Base-by-base conservation (phyloP, 441 rosid species). In the Adansonia grandidieri region DNA sequence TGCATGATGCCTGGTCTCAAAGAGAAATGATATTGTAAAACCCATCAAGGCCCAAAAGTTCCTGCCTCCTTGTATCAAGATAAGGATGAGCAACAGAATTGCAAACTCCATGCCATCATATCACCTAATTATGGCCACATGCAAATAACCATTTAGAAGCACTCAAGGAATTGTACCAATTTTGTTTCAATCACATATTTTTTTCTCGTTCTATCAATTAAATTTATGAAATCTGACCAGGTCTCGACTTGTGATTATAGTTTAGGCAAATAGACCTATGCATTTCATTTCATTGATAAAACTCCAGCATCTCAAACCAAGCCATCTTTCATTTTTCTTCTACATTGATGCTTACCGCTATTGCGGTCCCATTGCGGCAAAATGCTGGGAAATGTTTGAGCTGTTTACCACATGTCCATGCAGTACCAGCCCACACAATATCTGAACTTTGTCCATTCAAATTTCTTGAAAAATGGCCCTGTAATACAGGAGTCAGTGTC, bases 341-440 rank as follows among this genome's bases (percentile, higher is more conserved):
- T n/a, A n/a, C n/a, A n/a, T n/a, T n/a, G n/a, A n/a, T n/a, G n/a
- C 97, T 89, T 82, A 96, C 99, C 79, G 84, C 87, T 82, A 96
- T 94, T 20, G 85, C 85, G 73, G 93, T 94, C 79, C 97, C 97
- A 69, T 90, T 94, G 80, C 99, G 85, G 83, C 88, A 79, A 86
- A 96, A 96, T 17, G 96, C 89, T 17, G 90, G 95, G 87, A 89
- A 94, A 86, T 96, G 99, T 86, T 87, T 93, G 82, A 96, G 95
- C 81, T 91, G 97, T 88, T 96, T 96, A 24, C 91, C 96, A 86
- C 97, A 94, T 64, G 86, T 87, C 98, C 98, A 92, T 58, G 93
- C 85, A 81, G 78, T 64, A 50, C 99, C 98, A 56, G 91, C 91
- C 99, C 99, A 94, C 68, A 88, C 87, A 78, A 96, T 92, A 71